These are phyloP conservation scores for Paramecium caudatum DNA, from an alignment of 73 alveolate species.

Conservation along the genomic window DNA sequence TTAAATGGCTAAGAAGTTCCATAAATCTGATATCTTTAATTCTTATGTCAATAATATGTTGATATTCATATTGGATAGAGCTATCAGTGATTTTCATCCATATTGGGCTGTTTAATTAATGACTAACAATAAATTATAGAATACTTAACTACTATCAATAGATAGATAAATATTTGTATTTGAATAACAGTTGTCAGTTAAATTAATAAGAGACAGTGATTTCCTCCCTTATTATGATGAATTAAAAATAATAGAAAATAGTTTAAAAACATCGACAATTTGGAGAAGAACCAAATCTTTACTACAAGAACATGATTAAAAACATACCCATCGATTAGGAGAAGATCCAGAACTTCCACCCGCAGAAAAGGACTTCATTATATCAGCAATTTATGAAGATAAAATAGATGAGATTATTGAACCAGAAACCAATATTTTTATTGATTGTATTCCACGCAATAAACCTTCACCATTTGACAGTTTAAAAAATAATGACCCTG, in stretches of 20 bases:
- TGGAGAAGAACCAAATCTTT: no score
- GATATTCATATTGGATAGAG: conserved; percentile 45
- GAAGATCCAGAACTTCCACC: background rate
- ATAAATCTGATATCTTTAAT: conserved; percentile 37
- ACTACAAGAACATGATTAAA: no score
- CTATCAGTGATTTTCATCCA: conserved; percentile 68
- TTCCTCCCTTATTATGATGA: conserved; percentile 33
- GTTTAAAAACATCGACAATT: background rate
- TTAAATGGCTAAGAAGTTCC: background rate
- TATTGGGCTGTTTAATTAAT: conserved; percentile 47
- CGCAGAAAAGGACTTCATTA: background rate
- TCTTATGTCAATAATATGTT: conserved; percentile 35
- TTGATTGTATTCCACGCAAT: background rate
- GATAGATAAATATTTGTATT: background rate
- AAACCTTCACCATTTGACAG: conserved; percentile 15
- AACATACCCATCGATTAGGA: no score
- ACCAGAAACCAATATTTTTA: background rate
- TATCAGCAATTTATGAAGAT: conserved; percentile 20
- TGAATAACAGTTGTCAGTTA: background rate
- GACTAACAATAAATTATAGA: conserved; percentile 12
- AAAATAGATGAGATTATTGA: background rate
- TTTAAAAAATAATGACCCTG: conserved; percentile 11
- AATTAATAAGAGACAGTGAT: conserved; percentile 4
- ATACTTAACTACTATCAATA: background rate
- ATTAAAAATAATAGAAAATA: background rate